Base-by-base conservation (phyloP, 1,284 basidiomycete genomes). In the Naganishia sp. region DNA sequence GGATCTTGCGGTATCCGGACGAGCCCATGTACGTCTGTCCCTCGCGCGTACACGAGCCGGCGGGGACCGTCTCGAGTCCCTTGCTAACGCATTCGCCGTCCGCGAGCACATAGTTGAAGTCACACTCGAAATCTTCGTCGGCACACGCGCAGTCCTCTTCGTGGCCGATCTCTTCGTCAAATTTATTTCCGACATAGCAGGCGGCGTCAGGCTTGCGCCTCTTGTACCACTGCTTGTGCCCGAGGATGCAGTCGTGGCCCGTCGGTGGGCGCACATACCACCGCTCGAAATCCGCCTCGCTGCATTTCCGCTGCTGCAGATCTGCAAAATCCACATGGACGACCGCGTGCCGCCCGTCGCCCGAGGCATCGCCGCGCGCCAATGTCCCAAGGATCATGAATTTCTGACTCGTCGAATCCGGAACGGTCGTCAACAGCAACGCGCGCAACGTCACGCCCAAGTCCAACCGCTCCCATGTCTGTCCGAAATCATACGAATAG, bases 191-290 rank as follows among this genome's bases (percentile, higher is more conserved):
- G n/a, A 99, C 88, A 70, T 91, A 94, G 74, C 95, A 99, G 70
- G 93, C 82, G 1, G 88, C 90, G 69, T 90, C 85, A 0, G 86
- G 77, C 81, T 93, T 97, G 74, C 94, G 85, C 31, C 95, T 86
- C 67, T 80, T 84, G 77, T 96, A 99, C 88, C 90, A 97, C 88
- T 98, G 95, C 89, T 90, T 94, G 77, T 92, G 92, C 2, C 95
- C 95, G 92, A 99, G 94, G 28, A 99, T 79, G 79, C 95, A 99
- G 72, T 92, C 86, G 42, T 80, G 72, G n/a, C 84, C 84, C 31
- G 58, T 41, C n/a, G 47, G 58, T 21, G 84, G 82, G 57, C 90
- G 82, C 5, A 90, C 93, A 78, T 90, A 90, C 94, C 94, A 99
- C 67, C 80, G 84, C 79, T 97, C 94, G 73, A 92, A 90, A 76